These are phyloP conservation scores for Nannochloris sp. DNA, from an alignment of 139 green algal genomes.

Conservation along the genomic window DNA sequence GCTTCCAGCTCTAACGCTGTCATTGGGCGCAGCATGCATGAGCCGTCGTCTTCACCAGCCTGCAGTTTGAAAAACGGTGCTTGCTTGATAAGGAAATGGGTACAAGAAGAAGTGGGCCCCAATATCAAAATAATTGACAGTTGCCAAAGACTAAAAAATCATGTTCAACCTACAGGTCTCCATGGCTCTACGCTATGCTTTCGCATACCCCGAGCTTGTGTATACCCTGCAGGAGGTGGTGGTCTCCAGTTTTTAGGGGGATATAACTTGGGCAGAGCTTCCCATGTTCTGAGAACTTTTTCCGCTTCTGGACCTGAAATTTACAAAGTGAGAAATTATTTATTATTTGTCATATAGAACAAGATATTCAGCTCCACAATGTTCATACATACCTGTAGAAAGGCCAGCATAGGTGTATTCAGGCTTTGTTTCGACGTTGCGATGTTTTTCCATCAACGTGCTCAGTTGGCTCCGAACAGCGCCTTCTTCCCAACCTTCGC, in stretches of 20 bases:
- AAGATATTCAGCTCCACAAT: neutral
- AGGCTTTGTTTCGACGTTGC: conserved; percentile 5
- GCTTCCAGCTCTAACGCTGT: too few species aligned
- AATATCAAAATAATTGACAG: neutral
- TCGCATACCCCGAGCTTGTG: conserved; percentile 5
- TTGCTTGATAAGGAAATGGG: neutral
- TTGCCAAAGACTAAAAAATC: neutral
- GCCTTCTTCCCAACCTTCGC: conserved; percentile 16
- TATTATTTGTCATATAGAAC: neutral
- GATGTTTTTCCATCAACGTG: conserved; percentile 15
- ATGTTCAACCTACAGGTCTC: neutral
- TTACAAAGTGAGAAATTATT: neutral
- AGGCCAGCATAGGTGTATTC: conserved; percentile 9
- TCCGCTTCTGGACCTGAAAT: neutral
- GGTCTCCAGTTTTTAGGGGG: conserved; percentile 26
- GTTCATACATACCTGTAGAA: neutral
- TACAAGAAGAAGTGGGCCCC: too few species aligned
- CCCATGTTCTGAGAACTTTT: conserved; percentile 2
- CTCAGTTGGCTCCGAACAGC: conserved; percentile 12
- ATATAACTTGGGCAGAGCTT: conserved; percentile 5
- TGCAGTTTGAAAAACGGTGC: neutral
- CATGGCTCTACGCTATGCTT: neutral
- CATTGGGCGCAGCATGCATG: too few species aligned
- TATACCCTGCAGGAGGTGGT: conserved; percentile 25
- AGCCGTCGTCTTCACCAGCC: neutral